A percentile compares a stretch with the other conserved stretches of the same genome.
Evolutionary conservation across 257 asterid genomes (phyloP).

Genomic region (Linaria vulgaris): DNA sequence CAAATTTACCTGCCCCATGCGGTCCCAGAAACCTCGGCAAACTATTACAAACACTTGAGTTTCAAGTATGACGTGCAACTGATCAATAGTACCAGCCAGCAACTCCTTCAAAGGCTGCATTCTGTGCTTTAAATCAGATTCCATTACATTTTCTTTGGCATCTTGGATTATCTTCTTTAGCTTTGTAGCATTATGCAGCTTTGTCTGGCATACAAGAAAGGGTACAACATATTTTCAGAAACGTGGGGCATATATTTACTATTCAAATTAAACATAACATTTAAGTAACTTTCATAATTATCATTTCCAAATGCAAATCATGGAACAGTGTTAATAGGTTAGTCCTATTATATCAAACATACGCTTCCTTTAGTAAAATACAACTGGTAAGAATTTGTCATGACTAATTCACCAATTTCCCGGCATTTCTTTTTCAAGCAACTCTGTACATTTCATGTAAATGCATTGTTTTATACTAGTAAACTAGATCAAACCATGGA

Average conservation of each 20-base stretch:
- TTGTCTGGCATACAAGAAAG: slow-evolving; percentile 49
- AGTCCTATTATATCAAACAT: no score
- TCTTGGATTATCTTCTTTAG: slow-evolving; percentile 82
- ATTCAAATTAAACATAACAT: neutral
- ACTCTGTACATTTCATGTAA: neutral
- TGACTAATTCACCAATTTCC: no score
- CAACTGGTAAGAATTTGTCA: no score
- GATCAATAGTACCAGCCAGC: slow-evolving; percentile 53
- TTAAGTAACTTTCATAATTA: neutral
- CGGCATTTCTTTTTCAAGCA: neutral
- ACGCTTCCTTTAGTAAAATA: no score
- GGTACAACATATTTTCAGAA: neutral
- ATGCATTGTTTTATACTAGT: neutral
- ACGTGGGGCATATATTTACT: neutral
- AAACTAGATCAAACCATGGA: neutral
- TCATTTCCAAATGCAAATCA: no score
- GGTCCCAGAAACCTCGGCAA: slow-evolving; percentile 88
- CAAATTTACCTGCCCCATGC: slow-evolving; percentile 80
- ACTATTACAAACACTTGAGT: slow-evolving; percentile 71
- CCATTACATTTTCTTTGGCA: slow-evolving; percentile 63
- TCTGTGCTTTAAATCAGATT: slow-evolving; percentile 58
- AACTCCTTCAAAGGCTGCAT: slow-evolving; percentile 87
- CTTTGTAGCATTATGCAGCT: slow-evolving; percentile 71
- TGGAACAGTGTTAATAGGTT: no score
- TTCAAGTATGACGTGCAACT: slow-evolving; percentile 60